These are phyloP conservation scores for Cladosporium sp. DNA, from an alignment of 2,329 filamentous ascomycete species.

Conservation along the genomic window DNA sequence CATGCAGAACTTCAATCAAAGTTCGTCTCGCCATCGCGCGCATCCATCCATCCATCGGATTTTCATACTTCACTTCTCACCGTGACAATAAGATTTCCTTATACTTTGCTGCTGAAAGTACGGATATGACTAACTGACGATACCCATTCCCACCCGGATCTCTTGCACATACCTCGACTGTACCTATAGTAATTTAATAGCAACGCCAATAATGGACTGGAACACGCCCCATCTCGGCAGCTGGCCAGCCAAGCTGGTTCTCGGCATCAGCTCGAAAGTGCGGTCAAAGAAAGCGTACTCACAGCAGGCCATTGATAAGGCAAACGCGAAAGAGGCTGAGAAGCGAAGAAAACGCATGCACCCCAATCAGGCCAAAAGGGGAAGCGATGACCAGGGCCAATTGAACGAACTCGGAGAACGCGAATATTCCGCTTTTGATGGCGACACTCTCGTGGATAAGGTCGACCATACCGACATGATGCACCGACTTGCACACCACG, in stretches of 20 bases:
- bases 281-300: slow-evolving; percentile 33
- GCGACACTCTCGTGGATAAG: slow-evolving; percentile 25
- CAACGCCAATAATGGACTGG: slow-evolving; percentile 28
- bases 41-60: neutral
- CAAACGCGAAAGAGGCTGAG: slow-evolving; percentile 27
- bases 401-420: slow-evolving; percentile 37
- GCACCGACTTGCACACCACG: slow-evolving; percentile 39
- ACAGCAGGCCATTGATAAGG: slow-evolving; percentile 30
- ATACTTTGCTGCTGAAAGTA: neutral
- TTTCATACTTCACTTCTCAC: slow-evolving; percentile 1
- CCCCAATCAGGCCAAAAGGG: slow-evolving; percentile 11
- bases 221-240: slow-evolving; percentile 29
- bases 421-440: slow-evolving; percentile 34
- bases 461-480: slow-evolving; percentile 41
- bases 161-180: neutral
- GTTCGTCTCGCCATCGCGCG: slow-evolving; percentile 11
- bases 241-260: slow-evolving; percentile 33
- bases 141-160: neutral
- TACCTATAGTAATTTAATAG: neutral
- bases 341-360: slow-evolving; percentile 16
- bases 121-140: neutral
- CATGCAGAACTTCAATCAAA: slow-evolving; percentile 15
- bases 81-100: neutral
- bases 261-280: slow-evolving; percentile 29
- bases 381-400: slow-evolving; percentile 20